Percentiles rank a stretch among this genome's conserved stretches.
These are phyloP conservation scores for Termitomyces eurrhizus DNA, from an alignment of 768 basidiomycete species.

Conservation along the genomic window DNA sequence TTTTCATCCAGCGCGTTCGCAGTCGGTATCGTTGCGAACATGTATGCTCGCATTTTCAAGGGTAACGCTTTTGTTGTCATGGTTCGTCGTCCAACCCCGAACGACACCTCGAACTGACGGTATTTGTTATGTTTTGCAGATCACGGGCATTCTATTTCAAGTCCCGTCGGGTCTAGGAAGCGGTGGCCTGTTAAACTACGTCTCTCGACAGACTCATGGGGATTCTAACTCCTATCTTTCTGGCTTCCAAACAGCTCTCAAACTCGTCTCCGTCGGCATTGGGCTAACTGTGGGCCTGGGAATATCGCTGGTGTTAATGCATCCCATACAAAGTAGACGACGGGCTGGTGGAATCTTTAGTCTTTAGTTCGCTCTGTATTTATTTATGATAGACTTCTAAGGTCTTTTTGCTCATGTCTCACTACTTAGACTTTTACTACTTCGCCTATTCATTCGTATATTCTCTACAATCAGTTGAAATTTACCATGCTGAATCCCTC, in stretches of 20 bases:
- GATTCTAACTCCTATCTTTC: slow-evolving; percentile 54
- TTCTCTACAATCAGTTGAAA: no score
- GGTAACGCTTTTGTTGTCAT: slow-evolving; percentile 82
- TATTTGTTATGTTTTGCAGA: slow-evolving; percentile 24
- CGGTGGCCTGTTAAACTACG: slow-evolving; percentile 75
- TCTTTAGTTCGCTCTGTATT: slow-evolving; percentile 26
- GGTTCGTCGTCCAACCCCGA: slow-evolving; percentile 36
- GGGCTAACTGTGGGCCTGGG: slow-evolving; percentile 80
- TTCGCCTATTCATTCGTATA: no score
- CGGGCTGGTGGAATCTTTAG: slow-evolving; percentile 63
- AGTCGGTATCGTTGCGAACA: slow-evolving; percentile 74
- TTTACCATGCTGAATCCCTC: no score
- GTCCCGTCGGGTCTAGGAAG: slow-evolving; percentile 78
- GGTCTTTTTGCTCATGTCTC: no score
- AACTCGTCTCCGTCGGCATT: slow-evolving; percentile 73
- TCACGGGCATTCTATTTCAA: slow-evolving; percentile 82
- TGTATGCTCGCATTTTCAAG: slow-evolving; percentile 70
- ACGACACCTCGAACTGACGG: not conserved
- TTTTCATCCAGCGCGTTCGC: slow-evolving; percentile 58
- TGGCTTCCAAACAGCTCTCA: slow-evolving; percentile 73
- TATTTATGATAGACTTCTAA: no score
- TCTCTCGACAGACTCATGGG: slow-evolving; percentile 49
- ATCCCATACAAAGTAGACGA: slow-evolving; percentile 56
- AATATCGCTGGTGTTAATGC: slow-evolving; percentile 61
- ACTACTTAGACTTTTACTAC: no score